Base-by-base conservation (phyloP, 768 basidiomycete genomes). In the Phylloporus rhodoxanthus region DNA sequence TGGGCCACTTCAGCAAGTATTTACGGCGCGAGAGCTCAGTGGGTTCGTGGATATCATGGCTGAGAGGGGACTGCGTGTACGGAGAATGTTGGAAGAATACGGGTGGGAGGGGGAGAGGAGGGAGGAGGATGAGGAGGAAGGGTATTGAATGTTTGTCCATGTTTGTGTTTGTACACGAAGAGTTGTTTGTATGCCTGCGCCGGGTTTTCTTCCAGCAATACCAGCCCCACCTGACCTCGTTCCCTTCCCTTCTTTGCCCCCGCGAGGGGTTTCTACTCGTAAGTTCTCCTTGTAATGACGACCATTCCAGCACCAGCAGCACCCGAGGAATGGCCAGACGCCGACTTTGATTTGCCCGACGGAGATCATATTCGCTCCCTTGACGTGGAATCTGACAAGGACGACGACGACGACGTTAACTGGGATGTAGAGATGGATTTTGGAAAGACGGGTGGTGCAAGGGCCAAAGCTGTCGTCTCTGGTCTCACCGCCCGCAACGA, bases 321-420 rank as follows among this genome's bases (percentile, higher is more conserved):
- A 54, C 68, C 72, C 54, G 88, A 91, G 69, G 87, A 90, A 72
- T 91, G 89, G 88, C 76, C 80, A 38, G 89, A 91, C 67, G 85
- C 85, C 53, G 89, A 91, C 69, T 91, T 91, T 63, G 89, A 90
- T 64, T 72, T 91, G 19, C 83, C 85, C 47, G 89, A 91, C 42
- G 88, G 80, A 37, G 78, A 78, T 42, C 73, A 80, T 43, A 77
- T 88, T 45, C 80, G 84, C 57, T 68, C 83, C 32, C 75, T 75
- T 21, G 78, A 75, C 56, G 67, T 70, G 15, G 78, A 78, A 55
- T 76, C 77, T 19, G 84, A 85, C 73, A 84, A 76, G 69, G 81
- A 82, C 51, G 75, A 80, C 45, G 80, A 80, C 44, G 80, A 77
- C 39, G 77, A 79, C 53, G 79, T 86, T 63, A 87, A 91, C 63